Evolutionary conservation across 768 basidiomycete genomes (phyloP), one percentile per base, ranked within the genome.

Genomic region (Mycena polygramma): DNA sequence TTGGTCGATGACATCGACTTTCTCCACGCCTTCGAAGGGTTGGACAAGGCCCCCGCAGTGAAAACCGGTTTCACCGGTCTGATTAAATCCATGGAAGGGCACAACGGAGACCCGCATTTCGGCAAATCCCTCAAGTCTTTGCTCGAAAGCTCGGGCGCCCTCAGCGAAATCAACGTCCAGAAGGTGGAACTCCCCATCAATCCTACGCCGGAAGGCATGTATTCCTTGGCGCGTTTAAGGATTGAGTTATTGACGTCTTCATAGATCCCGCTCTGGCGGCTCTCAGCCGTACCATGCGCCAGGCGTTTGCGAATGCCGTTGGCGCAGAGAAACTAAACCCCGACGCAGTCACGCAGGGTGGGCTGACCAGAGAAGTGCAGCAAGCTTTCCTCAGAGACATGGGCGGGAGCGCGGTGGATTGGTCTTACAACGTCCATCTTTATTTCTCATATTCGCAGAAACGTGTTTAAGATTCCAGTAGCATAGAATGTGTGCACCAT

Each of bases 1-100:
- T 60, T 77, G 10, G 41, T 77, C 30, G 76, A 77, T 26, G 76
- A 77, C n/a, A 63, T 60, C 48, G 70, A 67, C 57, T 67, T 57
- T 14, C 57, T 59, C 20, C n/a, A 58, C 8, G 57, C 66, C 36
- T 67, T 67, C 19, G 55, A 67, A 67, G 66, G 66, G 10, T 48
- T 67, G 15, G 66, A 60, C 15, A 67, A 59, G 20, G 66, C 66
- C 10, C 46, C 66, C 2, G 66, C 57, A 19, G 57, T 67, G 7
- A 60, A 52, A 43, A 39, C 48, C 22, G 66, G 66, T 15, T 59
- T 67, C 57, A 43, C 66, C 17, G 55, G 55, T 15, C 57, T 67
- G 0, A 59, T 67, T 22, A 67, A 59, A 26, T 67, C 66, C 14
- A 67, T 67, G 66, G 66, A 67, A 60, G 35, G 57, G 46, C 55